Conservation (phyloP, 495 filamentous ascomycete genomes). For the Astrocystis sublimbata region DNA sequence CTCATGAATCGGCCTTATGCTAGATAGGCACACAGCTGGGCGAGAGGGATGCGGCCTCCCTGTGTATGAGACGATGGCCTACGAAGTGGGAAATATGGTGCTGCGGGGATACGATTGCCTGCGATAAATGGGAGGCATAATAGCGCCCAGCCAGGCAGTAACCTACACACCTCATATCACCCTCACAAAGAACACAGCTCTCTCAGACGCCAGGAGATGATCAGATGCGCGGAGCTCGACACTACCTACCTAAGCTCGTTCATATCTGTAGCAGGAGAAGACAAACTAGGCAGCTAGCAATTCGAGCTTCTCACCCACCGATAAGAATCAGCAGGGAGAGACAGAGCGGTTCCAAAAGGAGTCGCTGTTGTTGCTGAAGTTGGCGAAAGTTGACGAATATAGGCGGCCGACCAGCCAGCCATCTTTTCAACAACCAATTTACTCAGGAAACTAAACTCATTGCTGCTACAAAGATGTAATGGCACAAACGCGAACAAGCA, state of each 20-base stretch:
- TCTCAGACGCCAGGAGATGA: not conserved
- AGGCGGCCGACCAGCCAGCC: no score
- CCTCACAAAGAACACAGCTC: not conserved
- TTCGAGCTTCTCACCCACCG: not conserved
- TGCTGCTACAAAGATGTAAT: no score
- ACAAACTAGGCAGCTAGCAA: not conserved
- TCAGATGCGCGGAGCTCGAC: not conserved
- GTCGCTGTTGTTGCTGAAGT: not conserved
- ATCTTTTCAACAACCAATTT: not conserved
- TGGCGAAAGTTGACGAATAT: not conserved
- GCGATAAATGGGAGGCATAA: not conserved
- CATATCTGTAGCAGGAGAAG: not conserved
- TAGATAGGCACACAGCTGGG: slow-evolving; percentile 13
- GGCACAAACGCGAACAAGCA: not conserved
- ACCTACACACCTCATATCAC: not conserved
- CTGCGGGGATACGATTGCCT: not conserved
- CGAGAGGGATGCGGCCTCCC: not conserved
- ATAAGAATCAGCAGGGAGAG: no score
- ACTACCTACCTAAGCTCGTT: not conserved
- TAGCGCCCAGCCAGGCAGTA: not conserved
- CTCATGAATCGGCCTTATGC: slow-evolving; percentile 95
- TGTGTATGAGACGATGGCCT: not conserved
- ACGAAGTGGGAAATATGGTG: not conserved
- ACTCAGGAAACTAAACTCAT: no score
- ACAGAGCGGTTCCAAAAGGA: not conserved